Percentiles rank a stretch among this genome's conserved stretches.
Conservation (phyloP, 2,329 filamentous ascomycete genomes). For the Colletotrichum tabaci region DNA sequence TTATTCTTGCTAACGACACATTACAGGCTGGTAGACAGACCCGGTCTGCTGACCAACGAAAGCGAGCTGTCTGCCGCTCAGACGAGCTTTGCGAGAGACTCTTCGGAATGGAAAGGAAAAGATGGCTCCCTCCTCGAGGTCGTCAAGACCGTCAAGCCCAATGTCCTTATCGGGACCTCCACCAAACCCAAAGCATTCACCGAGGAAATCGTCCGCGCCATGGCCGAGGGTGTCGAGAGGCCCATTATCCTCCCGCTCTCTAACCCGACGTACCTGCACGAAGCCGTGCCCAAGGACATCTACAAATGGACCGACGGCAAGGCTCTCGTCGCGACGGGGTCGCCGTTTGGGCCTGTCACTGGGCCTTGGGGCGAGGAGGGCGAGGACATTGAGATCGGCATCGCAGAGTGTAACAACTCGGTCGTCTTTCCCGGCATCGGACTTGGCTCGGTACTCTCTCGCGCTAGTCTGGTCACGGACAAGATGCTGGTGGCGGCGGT, state of each 20-base stretch:
- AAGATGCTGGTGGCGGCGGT: slow-evolving; percentile 87
- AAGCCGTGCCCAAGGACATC: slow-evolving; percentile 83
- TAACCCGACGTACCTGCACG: slow-evolving; percentile 88
- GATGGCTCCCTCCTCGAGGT: slow-evolving; percentile 75
- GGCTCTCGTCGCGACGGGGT: slow-evolving; percentile 86
- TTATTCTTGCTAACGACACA: not conserved
- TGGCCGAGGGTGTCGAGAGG: slow-evolving; percentile 79
- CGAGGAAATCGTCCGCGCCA: slow-evolving; percentile 79
- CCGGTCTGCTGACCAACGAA: slow-evolving; percentile 79
- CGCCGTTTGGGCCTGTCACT: slow-evolving; percentile 83
- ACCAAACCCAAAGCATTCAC: slow-evolving; percentile 85
- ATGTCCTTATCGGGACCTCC: slow-evolving; percentile 87
- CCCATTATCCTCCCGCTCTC: slow-evolving; percentile 88
- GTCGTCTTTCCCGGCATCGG: slow-evolving; percentile 90
- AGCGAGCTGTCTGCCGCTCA: slow-evolving; percentile 78
- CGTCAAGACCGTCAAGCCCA: slow-evolving; percentile 80
- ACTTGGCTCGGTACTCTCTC: slow-evolving; percentile 81
- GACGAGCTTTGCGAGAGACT: slow-evolving; percentile 74
- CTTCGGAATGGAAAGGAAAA: slow-evolving; percentile 73
- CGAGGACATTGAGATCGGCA: slow-evolving; percentile 59
- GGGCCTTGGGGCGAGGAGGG: slow-evolving; percentile 67
- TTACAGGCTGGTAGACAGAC: slow-evolving; percentile 83
- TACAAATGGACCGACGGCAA: slow-evolving; percentile 84
- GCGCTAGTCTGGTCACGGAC: slow-evolving; percentile 77
- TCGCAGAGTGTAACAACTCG: slow-evolving; percentile 91